These are phyloP conservation scores for Quercus rubra DNA, from an alignment of 306 rosid genomes.

Conservation along the genomic window DNA sequence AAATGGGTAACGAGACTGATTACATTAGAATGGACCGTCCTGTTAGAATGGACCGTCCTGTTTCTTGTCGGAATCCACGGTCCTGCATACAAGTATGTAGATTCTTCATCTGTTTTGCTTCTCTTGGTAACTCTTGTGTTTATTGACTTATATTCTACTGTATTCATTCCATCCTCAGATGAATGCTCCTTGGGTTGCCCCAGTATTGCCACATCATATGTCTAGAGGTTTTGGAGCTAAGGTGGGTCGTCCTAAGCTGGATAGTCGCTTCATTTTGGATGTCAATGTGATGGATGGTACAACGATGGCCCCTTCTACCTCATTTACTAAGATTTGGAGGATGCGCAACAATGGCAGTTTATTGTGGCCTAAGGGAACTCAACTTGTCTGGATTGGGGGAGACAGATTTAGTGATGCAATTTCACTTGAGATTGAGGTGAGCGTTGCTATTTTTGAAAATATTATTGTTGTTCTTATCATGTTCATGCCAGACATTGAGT, in stretches of 20 bases:
- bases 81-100: slow-evolving; percentile 24
- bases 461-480: background rate
- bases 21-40: slow-evolving; percentile 74
- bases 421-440: slow-evolving; percentile 67
- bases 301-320: slow-evolving; percentile 68
- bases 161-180: background rate
- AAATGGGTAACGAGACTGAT: slow-evolving; percentile 55
- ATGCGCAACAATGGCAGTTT: slow-evolving; percentile 70
- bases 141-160: background rate
- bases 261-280: slow-evolving; percentile 69
- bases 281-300: slow-evolving; percentile 84
- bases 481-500: background rate
- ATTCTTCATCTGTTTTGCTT: slow-evolving; percentile 8
- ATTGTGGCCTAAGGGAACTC: slow-evolving; percentile 72
- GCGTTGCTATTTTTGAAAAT: slow-evolving; percentile 8
- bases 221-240: slow-evolving; percentile 29
- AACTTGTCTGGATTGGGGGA: slow-evolving; percentile 82
- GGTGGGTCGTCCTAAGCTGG: slow-evolving; percentile 45
- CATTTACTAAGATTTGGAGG: slow-evolving; percentile 92
- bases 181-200: slow-evolving; percentile 33
- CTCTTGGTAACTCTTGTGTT: background rate
- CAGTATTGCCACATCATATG: slow-evolving; percentile 16
- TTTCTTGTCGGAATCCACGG: slow-evolving; percentile 31
- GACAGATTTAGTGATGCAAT: slow-evolving; percentile 35
- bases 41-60: slow-evolving; percentile 63